Base-by-base conservation (phyloP, 1,139 yeast genomes). In the Sugiyamaella neomexicana region DNA sequence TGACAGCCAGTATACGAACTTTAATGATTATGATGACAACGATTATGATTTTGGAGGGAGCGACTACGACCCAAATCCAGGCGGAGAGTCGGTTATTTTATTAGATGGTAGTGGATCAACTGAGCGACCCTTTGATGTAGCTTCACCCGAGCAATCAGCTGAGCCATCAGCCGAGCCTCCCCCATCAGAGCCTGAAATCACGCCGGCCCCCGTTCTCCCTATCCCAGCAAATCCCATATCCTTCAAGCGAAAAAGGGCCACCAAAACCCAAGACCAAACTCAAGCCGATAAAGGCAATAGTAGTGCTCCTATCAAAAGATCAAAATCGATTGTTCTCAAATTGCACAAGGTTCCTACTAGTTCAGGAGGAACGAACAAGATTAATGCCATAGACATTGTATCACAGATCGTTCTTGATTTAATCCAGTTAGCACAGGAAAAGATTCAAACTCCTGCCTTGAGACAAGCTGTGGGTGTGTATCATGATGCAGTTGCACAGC, bases 301-400 rank as follows among this genome's bases (percentile, higher is more conserved):
- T 13, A 20, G 27, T n/a, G n/a, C n/a, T 39, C 48, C 12, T 2
- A 20, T 2, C 45, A 13, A 53, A 27, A 25, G 34, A 52, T 25
- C 42, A 37, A 45, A 45, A 23, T 45, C 49, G 16, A 53, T 54
- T 29, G 50, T 52, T 17, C 42, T 55, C 8, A 45, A 53, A 15
- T 47, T 58, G 25, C 58, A 60, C 17, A 60, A 61, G 40, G 54
- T 60, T 8, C 61, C 62, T 4, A 39, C 52, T 2, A 49, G 54
- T 13, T 43, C 53, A 12, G 61, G 63, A 12, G 63, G 65, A 5
- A 59, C 61, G n/a, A 57, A 56, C 36, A 53, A 55, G 20, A 53
- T 64, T 37, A 65, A 62, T 37, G 66, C 64, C 2, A 55, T 63
- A n/a, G 68, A 65, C 44, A 58, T 65, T n/a, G 59, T 62, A 10